phyloP scores from a whole-genome alignment of 2,329 filamentous ascomycete genomes.

The Trichoderma koningii region DNA sequence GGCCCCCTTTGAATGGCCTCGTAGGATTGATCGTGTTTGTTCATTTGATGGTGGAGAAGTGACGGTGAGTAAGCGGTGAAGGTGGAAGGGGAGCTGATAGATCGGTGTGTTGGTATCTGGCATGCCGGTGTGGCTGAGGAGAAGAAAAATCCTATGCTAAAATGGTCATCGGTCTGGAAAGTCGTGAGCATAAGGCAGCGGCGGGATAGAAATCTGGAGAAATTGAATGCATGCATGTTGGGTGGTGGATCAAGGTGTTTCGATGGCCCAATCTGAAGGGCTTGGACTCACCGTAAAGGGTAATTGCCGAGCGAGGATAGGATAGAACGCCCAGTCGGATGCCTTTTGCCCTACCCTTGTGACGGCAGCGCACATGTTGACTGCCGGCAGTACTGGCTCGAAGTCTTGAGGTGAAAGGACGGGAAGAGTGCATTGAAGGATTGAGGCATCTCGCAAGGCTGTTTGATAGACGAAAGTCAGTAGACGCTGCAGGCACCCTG shows the following conservation, averaged over 20 bases:
- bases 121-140: not conserved
- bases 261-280: too few species aligned
- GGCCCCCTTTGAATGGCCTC: not conserved
- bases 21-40: not conserved
- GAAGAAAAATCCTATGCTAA: too few species aligned
- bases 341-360: not conserved
- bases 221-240: too few species aligned
- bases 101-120: too few species aligned
- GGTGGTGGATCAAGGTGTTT: too few species aligned
- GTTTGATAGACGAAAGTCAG: not conserved
- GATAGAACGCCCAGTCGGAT: not conserved
- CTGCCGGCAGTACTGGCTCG: not conserved
- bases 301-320: not conserved
- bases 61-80: constrained; percentile 6
- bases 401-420: not conserved
- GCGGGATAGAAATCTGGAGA: too few species aligned
- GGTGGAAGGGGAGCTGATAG: not conserved
- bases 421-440: not conserved
- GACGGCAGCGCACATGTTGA: too few species aligned
- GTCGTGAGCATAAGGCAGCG: too few species aligned
- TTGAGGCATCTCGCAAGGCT: not conserved
- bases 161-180: too few species aligned
- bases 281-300: not conserved
- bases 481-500: too few species aligned
- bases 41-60: not conserved